A percentile compares a stretch with the other conserved stretches of the same genome.
These are phyloP conservation scores for Emergomyces orientalis DNA, from an alignment of 2,329 filamentous ascomycete genomes.

Conservation along the genomic window DNA sequence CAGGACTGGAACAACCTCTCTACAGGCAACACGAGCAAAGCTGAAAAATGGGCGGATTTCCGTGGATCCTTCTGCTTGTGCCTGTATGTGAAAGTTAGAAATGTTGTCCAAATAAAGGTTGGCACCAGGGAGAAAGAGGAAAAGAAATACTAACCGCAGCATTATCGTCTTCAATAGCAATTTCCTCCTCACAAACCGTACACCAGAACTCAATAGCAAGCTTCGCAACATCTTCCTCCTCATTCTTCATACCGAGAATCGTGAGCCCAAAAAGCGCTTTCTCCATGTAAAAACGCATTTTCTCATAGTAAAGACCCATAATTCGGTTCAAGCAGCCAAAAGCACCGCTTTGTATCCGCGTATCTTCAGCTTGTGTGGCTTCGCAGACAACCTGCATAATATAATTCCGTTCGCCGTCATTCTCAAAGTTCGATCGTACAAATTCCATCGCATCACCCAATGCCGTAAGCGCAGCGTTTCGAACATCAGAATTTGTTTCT, in stretches of 20 bases:
- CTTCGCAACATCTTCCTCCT: slow-evolving; percentile 96
- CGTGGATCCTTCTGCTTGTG: slow-evolving; percentile 61
- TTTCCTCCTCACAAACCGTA: slow-evolving; percentile 98
- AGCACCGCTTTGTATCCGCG: slow-evolving; percentile 84
- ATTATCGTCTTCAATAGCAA: slow-evolving; percentile 96
- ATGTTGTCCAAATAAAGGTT: not conserved
- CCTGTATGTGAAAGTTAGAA: slow-evolving; percentile 27
- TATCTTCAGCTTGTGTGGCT: slow-evolving; percentile 87
- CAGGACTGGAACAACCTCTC: slow-evolving; percentile 88
- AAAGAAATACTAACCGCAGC: slow-evolving; percentile 49
- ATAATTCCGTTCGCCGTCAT: slow-evolving; percentile 98
- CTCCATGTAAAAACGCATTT: slow-evolving; percentile 99
- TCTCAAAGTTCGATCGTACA: slow-evolving; percentile 96
- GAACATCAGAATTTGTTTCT: slow-evolving; percentile 83
- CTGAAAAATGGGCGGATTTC: slow-evolving; percentile 91
- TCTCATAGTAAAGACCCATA: slow-evolving; percentile 98
- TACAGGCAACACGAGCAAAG: slow-evolving; percentile 85
- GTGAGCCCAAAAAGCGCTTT: slow-evolving; percentile 96
- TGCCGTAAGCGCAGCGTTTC: slow-evolving; percentile 83
- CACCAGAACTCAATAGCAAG: slow-evolving; percentile 99
- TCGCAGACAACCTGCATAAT: slow-evolving; percentile 99
- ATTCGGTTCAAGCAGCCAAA: slow-evolving; percentile 98
- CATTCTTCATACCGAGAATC: slow-evolving; percentile 96
- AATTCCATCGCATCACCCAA: slow-evolving; percentile 96
- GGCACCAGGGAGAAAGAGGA: not conserved